Conservation (phyloP, 2,329 filamentous ascomycete species). For the Sclerotinia glacialis region DNA sequence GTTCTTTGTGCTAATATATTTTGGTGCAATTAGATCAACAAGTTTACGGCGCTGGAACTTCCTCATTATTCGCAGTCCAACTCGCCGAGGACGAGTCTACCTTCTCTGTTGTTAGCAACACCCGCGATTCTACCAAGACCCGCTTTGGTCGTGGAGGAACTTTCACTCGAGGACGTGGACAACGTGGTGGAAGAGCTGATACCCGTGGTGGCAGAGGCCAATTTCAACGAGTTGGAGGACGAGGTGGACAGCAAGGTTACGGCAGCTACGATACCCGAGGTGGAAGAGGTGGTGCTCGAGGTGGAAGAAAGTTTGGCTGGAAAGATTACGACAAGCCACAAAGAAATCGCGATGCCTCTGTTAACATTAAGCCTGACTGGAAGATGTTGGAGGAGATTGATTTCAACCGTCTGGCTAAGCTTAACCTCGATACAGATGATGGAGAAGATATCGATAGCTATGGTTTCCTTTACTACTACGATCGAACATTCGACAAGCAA, state of each 20-base stretch:
- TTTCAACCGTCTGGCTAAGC: constrained; percentile 89
- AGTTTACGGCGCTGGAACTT: constrained; percentile 88
- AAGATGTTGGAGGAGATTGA: constrained; percentile 96
- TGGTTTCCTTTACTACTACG: constrained; percentile 98
- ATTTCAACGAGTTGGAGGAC: constrained; percentile 71
- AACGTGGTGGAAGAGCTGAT: constrained; percentile 71
- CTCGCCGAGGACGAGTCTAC: constrained; percentile 92
- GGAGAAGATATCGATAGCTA: constrained; percentile 95
- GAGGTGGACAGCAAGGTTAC: constrained; percentile 63
- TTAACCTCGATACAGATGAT: constrained; percentile 91
- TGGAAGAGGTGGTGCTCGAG: constrained; percentile 65
- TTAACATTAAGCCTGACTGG: constrained; percentile 97
- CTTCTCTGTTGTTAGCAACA: constrained; percentile 97
- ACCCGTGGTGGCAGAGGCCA: constrained; percentile 59
- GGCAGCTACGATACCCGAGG: constrained; percentile 69
- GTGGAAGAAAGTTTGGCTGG: constrained; percentile 91
- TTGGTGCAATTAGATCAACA: constrained; percentile 71
- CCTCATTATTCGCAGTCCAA: constrained; percentile 84
- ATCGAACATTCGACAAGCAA: constrained; percentile 90
- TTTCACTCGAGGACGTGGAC: constrained; percentile 74
- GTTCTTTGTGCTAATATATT: constrained; percentile 24
- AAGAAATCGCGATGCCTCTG: constrained; percentile 91
- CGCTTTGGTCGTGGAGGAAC: constrained; percentile 87
- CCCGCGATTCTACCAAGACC: constrained; percentile 78
- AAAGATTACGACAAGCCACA: constrained; percentile 98